Base-by-base conservation (phyloP, 2,329 filamentous ascomycete species). In the Diplodia corticola region DNA sequence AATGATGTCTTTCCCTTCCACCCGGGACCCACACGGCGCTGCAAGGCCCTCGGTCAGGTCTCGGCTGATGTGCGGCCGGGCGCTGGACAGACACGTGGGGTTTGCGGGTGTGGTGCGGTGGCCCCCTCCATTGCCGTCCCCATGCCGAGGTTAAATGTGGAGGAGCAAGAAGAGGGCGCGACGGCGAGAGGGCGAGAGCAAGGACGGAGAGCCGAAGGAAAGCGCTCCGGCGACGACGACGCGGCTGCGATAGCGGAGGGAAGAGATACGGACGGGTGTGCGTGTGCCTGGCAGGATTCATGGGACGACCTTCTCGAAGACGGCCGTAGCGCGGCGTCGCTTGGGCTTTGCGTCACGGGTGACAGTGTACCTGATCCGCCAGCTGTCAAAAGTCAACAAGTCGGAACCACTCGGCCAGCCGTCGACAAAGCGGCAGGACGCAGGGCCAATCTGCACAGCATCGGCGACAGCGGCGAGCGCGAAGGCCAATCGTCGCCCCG, bases 111-210 rank as follows among this genome's bases (percentile, higher is more conserved):
- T 44, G 37, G 37, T 44, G 37, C n/a, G 37, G 33, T 35, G 9
- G 9, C 33, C 33, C 10, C 33, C 33, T 2, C 9, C 33, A 35
- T 44, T 44, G 37, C 37, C 37, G 37, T 9, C 37, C 37, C 37
- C 49, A 53, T 30, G 49, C 49, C 49, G 49, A 53, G 49, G 49
- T 53, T 53, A 53, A 35, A 44, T 44, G 37, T 44, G 37, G 37
- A 6, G 17, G 49, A 50, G 13, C 10, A 35, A 35, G 33, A 35
- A 35, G 9, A n/a, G 20, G 44, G n/a, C n/a, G n/a, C n/a, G n/a
- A n/a, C n/a, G n/a, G n/a, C 44, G n/a, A 48, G 44, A 9, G 44
- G 20, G 15, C 44, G 17, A 26, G 48, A 28, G 22, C 48, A 4
- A 28, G 20, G 13, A 15, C 7, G 46, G 13, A 53, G 49, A 53